Evolutionary conservation across 441 rosid genomes (phyloP).

Genomic region (Eugenia klotzschiana): DNA sequence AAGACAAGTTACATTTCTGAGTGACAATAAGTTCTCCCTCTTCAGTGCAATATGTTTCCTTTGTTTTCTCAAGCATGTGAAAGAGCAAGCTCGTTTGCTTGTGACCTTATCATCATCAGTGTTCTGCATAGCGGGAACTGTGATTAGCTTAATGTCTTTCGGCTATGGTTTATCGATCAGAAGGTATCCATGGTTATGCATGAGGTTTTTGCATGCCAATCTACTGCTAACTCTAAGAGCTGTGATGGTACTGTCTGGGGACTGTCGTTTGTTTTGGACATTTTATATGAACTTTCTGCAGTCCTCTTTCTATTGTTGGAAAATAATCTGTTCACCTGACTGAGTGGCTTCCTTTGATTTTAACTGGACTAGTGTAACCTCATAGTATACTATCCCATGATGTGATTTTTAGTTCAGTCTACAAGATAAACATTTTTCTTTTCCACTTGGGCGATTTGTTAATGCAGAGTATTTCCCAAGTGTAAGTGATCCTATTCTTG

Average conservation of each 20-base stretch:
- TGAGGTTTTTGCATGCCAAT: background rate
- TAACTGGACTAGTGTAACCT: background rate
- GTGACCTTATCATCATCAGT: background rate
- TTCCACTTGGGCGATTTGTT: background rate
- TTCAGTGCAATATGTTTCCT: background rate
- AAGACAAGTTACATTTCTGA: background rate
- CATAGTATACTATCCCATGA: background rate
- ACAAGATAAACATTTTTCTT: background rate
- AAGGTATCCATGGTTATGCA: too few relatives aligned
- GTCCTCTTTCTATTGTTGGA: background rate
- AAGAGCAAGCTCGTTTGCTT: background rate
- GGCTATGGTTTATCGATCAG: too few relatives aligned
- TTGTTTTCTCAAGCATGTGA: background rate
- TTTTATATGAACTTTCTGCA: background rate
- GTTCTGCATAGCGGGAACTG: background rate
- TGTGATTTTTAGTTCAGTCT: background rate
- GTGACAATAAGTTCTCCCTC: background rate
- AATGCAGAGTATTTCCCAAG: background rate
- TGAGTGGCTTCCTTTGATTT: background rate
- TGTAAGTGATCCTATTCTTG: background rate
- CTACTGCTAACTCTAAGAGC: background rate
- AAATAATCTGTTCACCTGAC: background rate
- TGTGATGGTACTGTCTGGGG: background rate
- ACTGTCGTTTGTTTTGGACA: background rate
- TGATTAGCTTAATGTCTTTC: too few relatives aligned